Evolutionary conservation across 2,329 filamentous ascomycete genomes (phyloP).

Genomic region (Rachicladosporium sp.): DNA sequence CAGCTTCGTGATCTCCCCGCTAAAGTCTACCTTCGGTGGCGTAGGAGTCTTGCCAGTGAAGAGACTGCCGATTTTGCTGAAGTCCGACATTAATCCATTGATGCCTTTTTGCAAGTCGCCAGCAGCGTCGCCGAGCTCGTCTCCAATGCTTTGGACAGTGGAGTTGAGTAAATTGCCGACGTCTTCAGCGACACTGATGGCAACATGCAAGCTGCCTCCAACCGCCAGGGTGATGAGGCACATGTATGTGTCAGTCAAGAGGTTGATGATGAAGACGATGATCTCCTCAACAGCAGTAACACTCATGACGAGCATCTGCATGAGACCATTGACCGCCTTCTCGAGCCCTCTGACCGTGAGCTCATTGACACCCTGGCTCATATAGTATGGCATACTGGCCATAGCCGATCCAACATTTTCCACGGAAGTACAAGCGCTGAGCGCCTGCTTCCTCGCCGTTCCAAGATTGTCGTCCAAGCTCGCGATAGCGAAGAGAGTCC

Average conservation of each 20-base stretch:
- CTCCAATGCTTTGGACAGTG: slow-evolving; percentile 45
- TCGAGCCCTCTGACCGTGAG: slow-evolving; percentile 71
- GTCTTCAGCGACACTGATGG: slow-evolving; percentile 48
- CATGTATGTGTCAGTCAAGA: slow-evolving; percentile 79
- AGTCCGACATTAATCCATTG: slow-evolving; percentile 42
- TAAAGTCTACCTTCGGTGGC: slow-evolving; percentile 51
- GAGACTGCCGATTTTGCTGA: slow-evolving; percentile 31
- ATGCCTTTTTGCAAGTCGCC: slow-evolving; percentile 38
- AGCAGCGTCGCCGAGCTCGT: slow-evolving; percentile 36
- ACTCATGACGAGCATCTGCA: slow-evolving; percentile 64
- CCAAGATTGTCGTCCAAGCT: slow-evolving; percentile 61
- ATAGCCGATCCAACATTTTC: slow-evolving; percentile 88
- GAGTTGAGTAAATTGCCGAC: slow-evolving; percentile 50
- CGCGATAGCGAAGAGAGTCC: slow-evolving; percentile 64
- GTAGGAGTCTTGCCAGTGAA: slow-evolving; percentile 28
- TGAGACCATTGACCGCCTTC: slow-evolving; percentile 65
- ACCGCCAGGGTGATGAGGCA: slow-evolving; percentile 80
- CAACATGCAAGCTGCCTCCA: slow-evolving; percentile 63
- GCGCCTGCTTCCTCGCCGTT: slow-evolving; percentile 66
- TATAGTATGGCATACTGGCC: slow-evolving; percentile 96
- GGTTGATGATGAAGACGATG: slow-evolving; percentile 82
- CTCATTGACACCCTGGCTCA: slow-evolving; percentile 78
- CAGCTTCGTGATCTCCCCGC: slow-evolving; percentile 51
- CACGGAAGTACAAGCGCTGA: slow-evolving; percentile 81
- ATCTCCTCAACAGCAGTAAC: slow-evolving; percentile 77